Conservation (phyloP, 177 flowering plant species). For the Vitis hybrid region DNA sequence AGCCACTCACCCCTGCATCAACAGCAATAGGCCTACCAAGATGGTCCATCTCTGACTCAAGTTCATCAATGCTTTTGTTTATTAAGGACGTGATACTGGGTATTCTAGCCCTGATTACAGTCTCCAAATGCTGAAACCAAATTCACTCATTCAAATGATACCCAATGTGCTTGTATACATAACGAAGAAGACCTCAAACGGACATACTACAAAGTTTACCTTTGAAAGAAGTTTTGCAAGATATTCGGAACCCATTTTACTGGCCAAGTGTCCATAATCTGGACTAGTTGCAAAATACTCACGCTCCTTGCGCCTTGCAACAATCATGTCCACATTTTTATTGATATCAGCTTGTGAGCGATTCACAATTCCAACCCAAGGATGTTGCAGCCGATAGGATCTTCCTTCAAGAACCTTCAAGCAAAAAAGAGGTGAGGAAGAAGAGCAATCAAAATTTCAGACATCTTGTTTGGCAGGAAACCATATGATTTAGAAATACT, state of each 20-base stretch:
- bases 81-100: conserved; percentile 50
- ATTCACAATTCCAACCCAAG: conserved; percentile 69
- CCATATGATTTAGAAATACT: neutral
- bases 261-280: conserved; percentile 56
- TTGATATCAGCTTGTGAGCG: conserved; percentile 69
- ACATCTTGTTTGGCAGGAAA: too few relatives aligned
- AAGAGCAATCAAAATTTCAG: neutral
- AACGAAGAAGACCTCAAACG: neutral
- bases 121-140: conserved; percentile 46
- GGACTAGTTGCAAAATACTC: conserved; percentile 58
- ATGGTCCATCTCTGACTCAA: conserved; percentile 56
- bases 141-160: neutral
- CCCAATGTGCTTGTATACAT: neutral
- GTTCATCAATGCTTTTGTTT: conserved; percentile 52
- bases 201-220: conserved; percentile 18
- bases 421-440: neutral
- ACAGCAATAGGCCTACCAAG: conserved; percentile 55
- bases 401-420: conserved; percentile 62
- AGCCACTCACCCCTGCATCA: conserved; percentile 58
- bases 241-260: conserved; percentile 63
- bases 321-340: conserved; percentile 52
- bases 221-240: conserved; percentile 58
- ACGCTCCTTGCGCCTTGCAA: conserved; percentile 55
- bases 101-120: conserved; percentile 47
- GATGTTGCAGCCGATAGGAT: conserved; percentile 54